Percentiles rank a stretch among this genome's conserved stretches.
These are phyloP conservation scores for Tetrahymena malaccensis DNA, from an alignment of 73 alveolate species.

Conservation along the genomic window DNA sequence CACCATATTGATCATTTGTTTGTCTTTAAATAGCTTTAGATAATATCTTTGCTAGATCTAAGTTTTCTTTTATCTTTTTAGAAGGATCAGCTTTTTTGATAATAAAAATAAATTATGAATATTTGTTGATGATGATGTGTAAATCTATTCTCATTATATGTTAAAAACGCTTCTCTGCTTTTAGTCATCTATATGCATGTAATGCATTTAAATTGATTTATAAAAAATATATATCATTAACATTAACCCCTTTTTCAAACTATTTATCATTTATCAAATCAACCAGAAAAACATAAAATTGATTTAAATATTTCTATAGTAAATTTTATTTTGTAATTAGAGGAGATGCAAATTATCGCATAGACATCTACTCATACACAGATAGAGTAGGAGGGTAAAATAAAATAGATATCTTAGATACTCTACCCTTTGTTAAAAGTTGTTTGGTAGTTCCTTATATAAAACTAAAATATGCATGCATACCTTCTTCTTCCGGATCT, in stretches of 20 bases:
- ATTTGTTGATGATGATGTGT: too few relatives aligned
- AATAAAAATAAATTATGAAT: not conserved
- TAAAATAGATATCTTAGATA: not conserved
- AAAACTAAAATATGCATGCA: not conserved
- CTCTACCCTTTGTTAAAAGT: not conserved
- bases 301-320: too few relatives aligned
- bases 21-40: not conserved
- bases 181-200: too few relatives aligned
- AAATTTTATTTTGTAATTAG: too few relatives aligned
- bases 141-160: too few relatives aligned
- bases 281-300: too few relatives aligned
- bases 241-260: not conserved
- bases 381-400: not conserved
- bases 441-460: not conserved
- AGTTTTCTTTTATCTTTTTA: not conserved
- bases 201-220: too few relatives aligned
- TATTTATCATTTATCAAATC: too few relatives aligned
- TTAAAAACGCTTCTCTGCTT: too few relatives aligned
- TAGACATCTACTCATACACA: too few relatives aligned
- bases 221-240: too few relatives aligned
- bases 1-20: conserved; percentile 39
- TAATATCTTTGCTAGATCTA: not conserved
- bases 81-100: not conserved
- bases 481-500: not conserved
- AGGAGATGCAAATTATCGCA: too few relatives aligned